These are phyloP conservation scores for Globisporangium parvum DNA, from an alignment of 352 stramenopile species.

Conservation along the genomic window DNA sequence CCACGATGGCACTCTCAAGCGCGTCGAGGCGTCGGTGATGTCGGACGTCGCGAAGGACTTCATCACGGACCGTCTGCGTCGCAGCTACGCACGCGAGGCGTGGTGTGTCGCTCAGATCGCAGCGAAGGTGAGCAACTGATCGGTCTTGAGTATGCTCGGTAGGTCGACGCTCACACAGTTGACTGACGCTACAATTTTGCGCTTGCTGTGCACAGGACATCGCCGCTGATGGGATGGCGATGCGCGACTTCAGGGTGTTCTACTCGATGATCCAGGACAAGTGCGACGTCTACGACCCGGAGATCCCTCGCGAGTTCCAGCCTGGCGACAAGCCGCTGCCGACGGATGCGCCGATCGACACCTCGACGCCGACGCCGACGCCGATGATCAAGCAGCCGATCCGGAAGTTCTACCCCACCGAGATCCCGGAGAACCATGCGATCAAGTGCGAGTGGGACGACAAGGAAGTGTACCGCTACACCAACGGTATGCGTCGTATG, in stretches of 20 bases:
- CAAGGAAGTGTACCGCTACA: slow-evolving; percentile 14
- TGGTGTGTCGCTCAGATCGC: slow-evolving; percentile 10
- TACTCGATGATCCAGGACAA: slow-evolving; percentile 16
- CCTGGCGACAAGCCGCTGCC: neutral
- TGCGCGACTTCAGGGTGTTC: slow-evolving; percentile 12
- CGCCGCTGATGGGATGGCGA: neutral
- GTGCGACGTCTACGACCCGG: slow-evolving; percentile 7
- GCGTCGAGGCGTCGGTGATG: slow-evolving; percentile 3
- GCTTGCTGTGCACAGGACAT: slow-evolving; percentile 5
- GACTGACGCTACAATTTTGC: neutral
- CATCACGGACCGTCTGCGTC: slow-evolving; percentile 10
- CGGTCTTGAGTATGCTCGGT: no score
- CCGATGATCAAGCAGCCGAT: neutral
- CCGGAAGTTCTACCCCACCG: neutral
- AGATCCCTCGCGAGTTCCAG: slow-evolving; percentile 10
- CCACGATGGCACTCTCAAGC: slow-evolving; percentile 2
- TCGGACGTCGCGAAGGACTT: slow-evolving; percentile 8
- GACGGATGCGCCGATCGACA: neutral
- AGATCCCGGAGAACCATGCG: slow-evolving; percentile 2
- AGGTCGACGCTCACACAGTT: no score
- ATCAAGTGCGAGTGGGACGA: slow-evolving; percentile 15
- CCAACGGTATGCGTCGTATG: slow-evolving; percentile 5
- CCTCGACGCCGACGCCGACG: neutral
- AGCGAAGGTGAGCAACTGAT: slow-evolving; percentile 1
- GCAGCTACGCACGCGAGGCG: slow-evolving; percentile 11